Percentiles rank a stretch among this genome's conserved stretches.
phyloP scores from a whole-genome alignment of 2,329 filamentous ascomycete genomes.

The Phyllosticta citrichinensis region DNA sequence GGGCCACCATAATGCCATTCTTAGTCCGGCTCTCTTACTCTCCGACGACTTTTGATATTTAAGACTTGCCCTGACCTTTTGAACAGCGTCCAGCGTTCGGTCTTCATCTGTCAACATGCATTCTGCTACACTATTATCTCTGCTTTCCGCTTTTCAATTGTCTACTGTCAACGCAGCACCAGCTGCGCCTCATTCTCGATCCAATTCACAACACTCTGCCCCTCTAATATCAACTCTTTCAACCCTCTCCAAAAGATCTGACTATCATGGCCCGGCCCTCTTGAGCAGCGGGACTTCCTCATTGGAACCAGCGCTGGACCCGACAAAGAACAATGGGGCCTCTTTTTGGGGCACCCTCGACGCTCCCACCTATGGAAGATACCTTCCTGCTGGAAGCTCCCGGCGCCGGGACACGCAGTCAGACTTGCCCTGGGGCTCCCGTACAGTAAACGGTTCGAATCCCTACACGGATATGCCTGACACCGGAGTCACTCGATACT shows the following conservation, averaged over 20 bases:
- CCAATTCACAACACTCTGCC: background rate
- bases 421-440: background rate
- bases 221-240: background rate
- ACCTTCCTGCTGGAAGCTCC: background rate
- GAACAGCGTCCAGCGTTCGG: background rate
- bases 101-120: background rate
- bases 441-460: background rate
- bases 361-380: background rate
- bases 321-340: background rate
- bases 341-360: background rate
- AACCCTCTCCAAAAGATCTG: background rate
- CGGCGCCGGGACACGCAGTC: background rate
- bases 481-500: slow-evolving; percentile 1
- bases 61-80: background rate
- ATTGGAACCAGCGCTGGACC: background rate
- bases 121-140: background rate
- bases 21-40: background rate
- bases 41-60: background rate
- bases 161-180: background rate
- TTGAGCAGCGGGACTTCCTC: background rate
- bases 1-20: background rate
- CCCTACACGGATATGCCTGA: slow-evolving; percentile 3
- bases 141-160: background rate
- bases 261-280: background rate
- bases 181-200: background rate